Conservation (phyloP, 2,329 filamentous ascomycete genomes). For the Apiospora marii region DNA sequence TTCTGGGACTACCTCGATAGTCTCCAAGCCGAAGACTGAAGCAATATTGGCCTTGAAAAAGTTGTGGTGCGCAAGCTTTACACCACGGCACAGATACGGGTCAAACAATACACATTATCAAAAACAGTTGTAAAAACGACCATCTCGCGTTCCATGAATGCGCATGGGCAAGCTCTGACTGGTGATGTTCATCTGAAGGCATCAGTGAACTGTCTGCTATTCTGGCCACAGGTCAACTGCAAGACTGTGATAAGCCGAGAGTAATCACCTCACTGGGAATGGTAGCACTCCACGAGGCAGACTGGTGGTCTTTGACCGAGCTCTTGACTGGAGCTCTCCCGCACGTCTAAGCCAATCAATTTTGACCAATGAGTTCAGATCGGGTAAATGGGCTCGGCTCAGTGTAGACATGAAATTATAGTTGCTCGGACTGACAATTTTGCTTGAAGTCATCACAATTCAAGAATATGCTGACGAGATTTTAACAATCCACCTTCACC, state of each 20-base stretch:
- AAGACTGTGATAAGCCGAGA: neutral
- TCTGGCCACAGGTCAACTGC: no score
- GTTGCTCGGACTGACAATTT: no score
- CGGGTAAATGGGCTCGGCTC: no score
- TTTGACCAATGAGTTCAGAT: no score
- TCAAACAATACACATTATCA: slow-evolving; percentile 54
- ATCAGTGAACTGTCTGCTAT: neutral
- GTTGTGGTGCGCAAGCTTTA: slow-evolving; percentile 62
- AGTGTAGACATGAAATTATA: no score
- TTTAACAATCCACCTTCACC: no score
- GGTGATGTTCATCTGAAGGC: neutral
- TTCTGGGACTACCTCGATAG: slow-evolving; percentile 65
- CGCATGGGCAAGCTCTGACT: neutral
- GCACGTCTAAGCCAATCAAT: no score
- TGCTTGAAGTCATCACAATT: no score
- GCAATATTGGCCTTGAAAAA: slow-evolving; percentile 64
- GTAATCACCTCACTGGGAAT: neutral
- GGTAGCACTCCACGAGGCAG: neutral
- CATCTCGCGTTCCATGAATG: neutral
- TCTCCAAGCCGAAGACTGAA: slow-evolving; percentile 64
- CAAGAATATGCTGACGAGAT: no score
- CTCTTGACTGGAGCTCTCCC: no score
- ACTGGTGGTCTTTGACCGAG: neutral
- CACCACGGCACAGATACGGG: slow-evolving; percentile 73
- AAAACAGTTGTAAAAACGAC: slow-evolving; percentile 7